These are phyloP conservation scores for Xenoacremonium recifei DNA, from an alignment of 2,329 filamentous ascomycete genomes.

Conservation along the genomic window DNA sequence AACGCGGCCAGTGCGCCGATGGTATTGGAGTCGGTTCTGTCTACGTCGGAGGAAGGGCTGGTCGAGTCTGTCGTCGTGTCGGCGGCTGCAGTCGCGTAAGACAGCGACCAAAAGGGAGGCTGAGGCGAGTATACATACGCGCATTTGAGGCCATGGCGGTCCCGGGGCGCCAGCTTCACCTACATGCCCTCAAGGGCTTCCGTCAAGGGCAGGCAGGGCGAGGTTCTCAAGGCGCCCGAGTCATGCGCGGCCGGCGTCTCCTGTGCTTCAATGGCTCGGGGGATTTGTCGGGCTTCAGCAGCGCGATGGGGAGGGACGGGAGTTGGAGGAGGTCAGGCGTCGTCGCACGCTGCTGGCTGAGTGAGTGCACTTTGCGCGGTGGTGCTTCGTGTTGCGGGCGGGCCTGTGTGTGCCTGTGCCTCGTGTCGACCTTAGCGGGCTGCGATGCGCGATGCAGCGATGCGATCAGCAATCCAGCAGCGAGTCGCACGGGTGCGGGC, in stretches of 20 bases:
- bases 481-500: no score
- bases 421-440: no score
- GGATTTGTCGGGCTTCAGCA: no score
- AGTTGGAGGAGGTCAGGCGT: no score
- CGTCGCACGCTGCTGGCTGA: no score
- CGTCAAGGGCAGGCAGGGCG: constrained; percentile 7
- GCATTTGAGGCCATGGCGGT: constrained; percentile 26
- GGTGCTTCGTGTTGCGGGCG: no score
- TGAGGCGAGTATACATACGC: constrained; percentile 20
- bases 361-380: no score
- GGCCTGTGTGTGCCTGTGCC: no score
- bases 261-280: constrained; percentile 10
- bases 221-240: constrained; percentile 2
- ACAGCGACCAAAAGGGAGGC: constrained; percentile 11
- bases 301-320: no score
- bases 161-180: constrained; percentile 13
- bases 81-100: constrained; percentile 10
- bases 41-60: constrained; percentile 1
- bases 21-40: constrained; percentile 1
- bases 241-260: constrained; percentile 13
- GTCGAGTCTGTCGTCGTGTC: constrained; percentile 7
- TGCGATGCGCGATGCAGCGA: no score
- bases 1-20: constrained; percentile 7
- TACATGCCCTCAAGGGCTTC: no score
- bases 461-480: no score